phyloP scores from a whole-genome alignment of 208 protist species.

The Acanthamoeba royreba region DNA sequence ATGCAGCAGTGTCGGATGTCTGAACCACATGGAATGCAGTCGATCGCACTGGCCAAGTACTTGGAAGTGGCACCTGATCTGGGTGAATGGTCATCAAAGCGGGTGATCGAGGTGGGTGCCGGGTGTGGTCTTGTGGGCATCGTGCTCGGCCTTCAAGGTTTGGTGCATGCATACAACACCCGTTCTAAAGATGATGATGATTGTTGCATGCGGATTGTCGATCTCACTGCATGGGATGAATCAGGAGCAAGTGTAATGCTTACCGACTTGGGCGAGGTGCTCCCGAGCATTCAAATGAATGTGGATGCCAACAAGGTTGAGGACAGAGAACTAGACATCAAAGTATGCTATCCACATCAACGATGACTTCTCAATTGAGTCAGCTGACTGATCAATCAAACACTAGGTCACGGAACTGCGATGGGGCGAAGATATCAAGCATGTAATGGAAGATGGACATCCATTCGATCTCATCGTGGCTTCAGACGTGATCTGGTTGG shows the following conservation, averaged over 20 bases:
- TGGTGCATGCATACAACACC: too few species aligned
- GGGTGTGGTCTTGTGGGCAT: slow-evolving; percentile 39
- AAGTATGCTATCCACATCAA: too few species aligned
- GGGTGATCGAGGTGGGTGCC: slow-evolving; percentile 13
- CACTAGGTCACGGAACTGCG: background rate
- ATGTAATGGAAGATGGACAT: background rate
- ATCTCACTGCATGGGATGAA: background rate
- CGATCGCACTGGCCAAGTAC: slow-evolving; percentile 41
- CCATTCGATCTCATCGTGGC: slow-evolving; percentile 7
- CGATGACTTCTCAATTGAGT: too few species aligned
- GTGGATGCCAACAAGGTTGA: background rate
- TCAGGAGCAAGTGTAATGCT: background rate
- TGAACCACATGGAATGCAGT: background rate
- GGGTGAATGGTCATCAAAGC: background rate
- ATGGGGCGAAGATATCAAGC: background rate
- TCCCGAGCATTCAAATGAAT: slow-evolving; percentile 4
- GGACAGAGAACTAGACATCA: background rate
- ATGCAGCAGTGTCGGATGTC: background rate
- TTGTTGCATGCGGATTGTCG: too few species aligned
- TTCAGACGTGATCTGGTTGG: slow-evolving; percentile 33
- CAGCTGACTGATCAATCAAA: too few species aligned
- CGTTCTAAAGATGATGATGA: too few species aligned
- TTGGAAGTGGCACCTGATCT: background rate
- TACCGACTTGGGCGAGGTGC: slow-evolving; percentile 13
- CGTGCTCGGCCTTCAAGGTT: slow-evolving; percentile 18